Conservation (phyloP, 139 green algal species). For the Eudorina sp. region DNA sequence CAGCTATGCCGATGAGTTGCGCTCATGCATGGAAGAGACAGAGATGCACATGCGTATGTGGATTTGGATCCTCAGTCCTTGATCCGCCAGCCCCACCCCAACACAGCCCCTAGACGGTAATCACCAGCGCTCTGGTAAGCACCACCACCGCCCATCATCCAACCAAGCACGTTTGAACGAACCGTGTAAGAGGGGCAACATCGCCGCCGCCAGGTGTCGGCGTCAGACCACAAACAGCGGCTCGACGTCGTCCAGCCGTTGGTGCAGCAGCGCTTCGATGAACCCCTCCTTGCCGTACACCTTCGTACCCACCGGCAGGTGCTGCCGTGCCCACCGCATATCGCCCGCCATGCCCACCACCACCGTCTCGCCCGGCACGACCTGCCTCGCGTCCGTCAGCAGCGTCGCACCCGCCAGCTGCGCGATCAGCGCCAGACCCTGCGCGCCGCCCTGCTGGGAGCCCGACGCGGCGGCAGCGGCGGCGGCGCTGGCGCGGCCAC, state of each 20-base stretch:
- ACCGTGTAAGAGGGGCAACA: too few species aligned
- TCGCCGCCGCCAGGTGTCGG: too few species aligned
- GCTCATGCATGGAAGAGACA: too few species aligned
- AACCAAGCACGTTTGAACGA: too few species aligned
- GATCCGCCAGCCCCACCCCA: too few species aligned
- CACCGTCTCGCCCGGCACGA: background rate
- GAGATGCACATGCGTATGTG: too few species aligned
- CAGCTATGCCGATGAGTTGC: too few species aligned
- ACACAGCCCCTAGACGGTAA: too few species aligned
- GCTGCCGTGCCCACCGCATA: constrained; percentile 6
- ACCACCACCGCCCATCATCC: too few species aligned
- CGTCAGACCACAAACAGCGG: constrained; percentile 13
- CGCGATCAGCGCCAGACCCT: constrained; percentile 32
- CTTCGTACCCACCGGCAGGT: background rate
- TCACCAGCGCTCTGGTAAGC: too few species aligned
- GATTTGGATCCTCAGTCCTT: too few species aligned
- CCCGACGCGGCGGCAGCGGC: background rate
- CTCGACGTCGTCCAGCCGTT: constrained; percentile 18
- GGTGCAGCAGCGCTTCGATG: constrained; percentile 24
- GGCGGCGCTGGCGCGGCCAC: background rate
- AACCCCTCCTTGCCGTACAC: constrained; percentile 46
- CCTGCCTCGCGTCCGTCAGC: background rate
- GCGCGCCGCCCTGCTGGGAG: background rate
- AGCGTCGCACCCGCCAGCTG: constrained; percentile 19
- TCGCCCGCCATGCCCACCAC: background rate